Conservation (phyloP, 176 grass and related monocot genomes). For the Typha latifolia region DNA sequence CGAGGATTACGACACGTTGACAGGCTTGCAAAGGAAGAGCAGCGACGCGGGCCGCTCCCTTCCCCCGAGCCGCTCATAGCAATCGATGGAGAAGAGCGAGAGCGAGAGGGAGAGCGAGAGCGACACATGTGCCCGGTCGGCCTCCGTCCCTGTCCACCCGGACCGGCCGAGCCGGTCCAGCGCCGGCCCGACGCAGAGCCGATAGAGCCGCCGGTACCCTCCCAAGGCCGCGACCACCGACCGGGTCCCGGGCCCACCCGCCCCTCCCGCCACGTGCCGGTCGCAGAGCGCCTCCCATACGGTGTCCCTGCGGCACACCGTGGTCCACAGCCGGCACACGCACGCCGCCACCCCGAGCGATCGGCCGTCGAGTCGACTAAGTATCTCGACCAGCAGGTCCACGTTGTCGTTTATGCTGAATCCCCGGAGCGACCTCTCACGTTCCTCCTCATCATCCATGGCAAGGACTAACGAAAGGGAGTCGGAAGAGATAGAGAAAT, state of each 20-base stretch:
- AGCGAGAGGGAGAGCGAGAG: constrained; percentile 66
- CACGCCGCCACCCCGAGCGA: constrained; percentile 49
- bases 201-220: constrained; percentile 84
- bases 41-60: constrained; percentile 56
- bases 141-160: background rate
- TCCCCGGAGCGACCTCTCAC: constrained; percentile 9
- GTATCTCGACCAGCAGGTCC: constrained; percentile 76
- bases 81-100: constrained; percentile 99
- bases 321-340: constrained; percentile 76
- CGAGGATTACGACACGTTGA: constrained; percentile 67
- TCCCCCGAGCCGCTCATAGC: constrained; percentile 81
- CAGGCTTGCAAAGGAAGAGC: constrained; percentile 78
- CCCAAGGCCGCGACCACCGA: constrained; percentile 85
- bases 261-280: constrained; percentile 33
- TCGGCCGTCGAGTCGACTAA: constrained; percentile 61
- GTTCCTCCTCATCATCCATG: constrained; percentile 11
- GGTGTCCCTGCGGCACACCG: constrained; percentile 44
- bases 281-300: constrained; percentile 88
- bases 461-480: too few relatives aligned
- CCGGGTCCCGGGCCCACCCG: constrained; percentile 20
- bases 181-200: constrained; percentile 83
- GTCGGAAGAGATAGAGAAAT: too few relatives aligned
- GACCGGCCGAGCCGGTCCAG: constrained; percentile 46
- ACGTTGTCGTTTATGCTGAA: constrained; percentile 92
- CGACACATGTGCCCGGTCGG: constrained; percentile 36